Evolutionary conservation across 78 protist genomes (phyloP), one percentile per base, ranked within the genome.

Genomic region (Kipferlia bialata): DNA sequence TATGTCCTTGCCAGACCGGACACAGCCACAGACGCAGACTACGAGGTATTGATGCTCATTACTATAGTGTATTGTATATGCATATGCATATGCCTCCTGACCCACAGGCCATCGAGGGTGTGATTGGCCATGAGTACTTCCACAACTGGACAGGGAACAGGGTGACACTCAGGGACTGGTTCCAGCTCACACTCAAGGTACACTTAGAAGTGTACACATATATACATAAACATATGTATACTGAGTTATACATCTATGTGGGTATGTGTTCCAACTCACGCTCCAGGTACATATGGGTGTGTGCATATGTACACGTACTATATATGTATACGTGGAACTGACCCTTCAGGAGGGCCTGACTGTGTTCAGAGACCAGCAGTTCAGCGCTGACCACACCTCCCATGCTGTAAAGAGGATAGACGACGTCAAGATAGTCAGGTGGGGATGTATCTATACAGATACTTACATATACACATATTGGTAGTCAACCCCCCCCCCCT

Each of bases 301-400:
- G n/a, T n/a, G n/a, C n/a, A n/a, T n/a, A n/a, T n/a, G n/a, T n/a
- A n/a, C n/a, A n/a, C n/a, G n/a, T n/a, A n/a, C n/a, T n/a, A n/a
- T n/a, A n/a, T n/a, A n/a, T n/a, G n/a, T n/a, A n/a, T n/a, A n/a
- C n/a, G n/a, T n/a, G n/a, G n/a, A 57, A 37, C 68, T 71, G 24
- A 71, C 70, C n/a, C 68, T 71, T 39, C 58, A 71, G 67, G 76
- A 71, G 67, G 76, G 76, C 51, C 76, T 71, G 38, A 71, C 76
- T 26, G 76, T 71, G 44, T 71, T 26, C 68, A 66, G 76, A 48
- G 76, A 71, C 33, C 67, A 59, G 60, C 28, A 2, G 28, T 71
- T 71, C 58, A 60, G 69, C 32, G 41, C 63, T 17, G 76, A 71
- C 44, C 31, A 51, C 55, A 10, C 56, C 1, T 45, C 66, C 36